Conservation (phyloP, 176 grass and related monocot species). For the Oryza rufipogon region DNA sequence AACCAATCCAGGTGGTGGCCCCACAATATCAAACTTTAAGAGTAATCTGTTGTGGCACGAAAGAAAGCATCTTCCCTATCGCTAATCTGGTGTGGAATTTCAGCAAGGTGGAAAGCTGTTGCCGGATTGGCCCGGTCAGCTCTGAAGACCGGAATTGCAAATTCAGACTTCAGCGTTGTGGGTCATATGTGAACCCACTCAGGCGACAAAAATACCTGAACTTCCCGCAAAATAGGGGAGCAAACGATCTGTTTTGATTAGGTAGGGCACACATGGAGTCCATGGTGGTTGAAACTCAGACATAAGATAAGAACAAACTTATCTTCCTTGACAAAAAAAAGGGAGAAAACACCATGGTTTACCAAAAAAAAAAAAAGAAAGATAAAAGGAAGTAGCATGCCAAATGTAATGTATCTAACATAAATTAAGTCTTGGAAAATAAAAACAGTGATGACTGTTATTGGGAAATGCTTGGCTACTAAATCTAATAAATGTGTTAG, state of each 20-base stretch:
- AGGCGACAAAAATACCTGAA: not conserved
- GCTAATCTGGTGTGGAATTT: conserved; percentile 28
- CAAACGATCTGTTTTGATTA: not conserved
- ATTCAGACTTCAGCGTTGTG: conserved; percentile 33
- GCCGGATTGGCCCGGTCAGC: conserved; percentile 29
- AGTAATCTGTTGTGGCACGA: not conserved
- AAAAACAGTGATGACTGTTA: not conserved
- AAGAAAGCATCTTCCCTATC: not conserved
- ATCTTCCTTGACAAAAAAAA: not conserved
- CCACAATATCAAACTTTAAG: not conserved
- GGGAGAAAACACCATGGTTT: not conserved
- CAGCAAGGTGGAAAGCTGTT: conserved; percentile 38
- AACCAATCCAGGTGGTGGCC: conserved; percentile 23
- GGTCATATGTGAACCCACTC: not conserved
- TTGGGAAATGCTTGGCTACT: conserved; percentile 7
- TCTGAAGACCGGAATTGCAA: conserved; percentile 25
- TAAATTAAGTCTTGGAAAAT: conserved; percentile 3
- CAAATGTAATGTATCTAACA: not conserved
- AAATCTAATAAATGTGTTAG: not conserved
- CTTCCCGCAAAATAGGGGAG: conserved; percentile 6
- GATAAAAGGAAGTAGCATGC: not conserved
- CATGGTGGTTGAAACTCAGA: not conserved
- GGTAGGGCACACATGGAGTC: not conserved
- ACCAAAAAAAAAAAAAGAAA: not conserved
- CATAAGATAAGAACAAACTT: conserved; percentile 27